Conservation (phyloP, 176 grass and related monocot genomes). For the Oryza nivara region DNA sequence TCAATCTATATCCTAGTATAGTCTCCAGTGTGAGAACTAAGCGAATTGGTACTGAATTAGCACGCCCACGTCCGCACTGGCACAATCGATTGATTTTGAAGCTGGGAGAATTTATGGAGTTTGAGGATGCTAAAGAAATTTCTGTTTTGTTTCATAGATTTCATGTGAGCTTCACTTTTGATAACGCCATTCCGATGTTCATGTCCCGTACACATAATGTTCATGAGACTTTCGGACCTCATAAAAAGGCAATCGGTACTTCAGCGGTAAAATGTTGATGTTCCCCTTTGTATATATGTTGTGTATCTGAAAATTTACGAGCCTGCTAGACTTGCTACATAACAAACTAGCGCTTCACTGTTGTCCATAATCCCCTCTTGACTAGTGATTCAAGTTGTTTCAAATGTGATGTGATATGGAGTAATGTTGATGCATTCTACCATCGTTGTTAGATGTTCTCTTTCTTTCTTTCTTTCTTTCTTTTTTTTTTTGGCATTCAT, state of each 20-base stretch:
- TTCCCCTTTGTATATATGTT: neutral
- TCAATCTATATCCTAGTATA: neutral
- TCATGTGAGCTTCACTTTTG: neutral
- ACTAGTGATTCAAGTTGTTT: neutral
- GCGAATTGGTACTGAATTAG: neutral
- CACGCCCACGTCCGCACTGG: neutral
- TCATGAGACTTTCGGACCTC: neutral
- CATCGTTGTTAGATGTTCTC: neutral
- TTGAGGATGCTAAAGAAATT: neutral
- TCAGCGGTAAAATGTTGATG: too few relatives aligned
- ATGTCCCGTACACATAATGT: neutral
- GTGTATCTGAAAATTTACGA: neutral
- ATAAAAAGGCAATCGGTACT: neutral
- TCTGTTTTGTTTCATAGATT: neutral
- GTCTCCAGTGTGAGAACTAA: neutral
- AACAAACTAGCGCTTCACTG: neutral
- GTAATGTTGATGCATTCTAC: neutral
- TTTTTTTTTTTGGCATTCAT: conserved; percentile 5
- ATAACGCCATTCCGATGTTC: neutral
- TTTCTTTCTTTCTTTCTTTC: neutral
- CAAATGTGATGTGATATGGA: neutral
- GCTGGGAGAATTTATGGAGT: neutral
- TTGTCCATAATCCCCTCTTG: neutral
- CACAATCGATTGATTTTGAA: neutral
- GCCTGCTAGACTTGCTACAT: neutral